Conservation (phyloP, 345 rosid genomes). For the Kandelia obovata region DNA sequence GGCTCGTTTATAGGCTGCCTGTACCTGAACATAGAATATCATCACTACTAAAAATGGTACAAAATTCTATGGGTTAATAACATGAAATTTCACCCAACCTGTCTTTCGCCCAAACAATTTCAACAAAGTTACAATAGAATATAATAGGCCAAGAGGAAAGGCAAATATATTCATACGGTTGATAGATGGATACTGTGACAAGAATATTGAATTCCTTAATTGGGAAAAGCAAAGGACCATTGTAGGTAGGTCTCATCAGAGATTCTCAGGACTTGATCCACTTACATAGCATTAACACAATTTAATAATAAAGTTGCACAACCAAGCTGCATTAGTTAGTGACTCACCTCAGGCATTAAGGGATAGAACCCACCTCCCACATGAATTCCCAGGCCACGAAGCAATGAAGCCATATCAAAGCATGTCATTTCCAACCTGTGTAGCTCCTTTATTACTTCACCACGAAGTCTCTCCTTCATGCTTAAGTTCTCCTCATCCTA, state of each 20-base stretch:
- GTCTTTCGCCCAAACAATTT: too few relatives aligned
- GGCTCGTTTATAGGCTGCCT: slow-evolving; percentile 68
- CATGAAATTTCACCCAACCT: too few relatives aligned
- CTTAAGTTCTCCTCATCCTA: slow-evolving; percentile 78
- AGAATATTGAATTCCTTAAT: too few relatives aligned
- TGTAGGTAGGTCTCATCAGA: too few relatives aligned
- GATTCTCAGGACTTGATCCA: too few relatives aligned
- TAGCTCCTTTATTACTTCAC: slow-evolving; percentile 60
- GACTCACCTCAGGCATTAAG: slow-evolving; percentile 54
- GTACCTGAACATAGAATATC: slow-evolving; percentile 45
- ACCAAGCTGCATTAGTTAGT: background rate
- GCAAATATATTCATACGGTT: too few relatives aligned
- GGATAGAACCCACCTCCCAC: slow-evolving; percentile 55
- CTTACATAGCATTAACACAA: background rate
- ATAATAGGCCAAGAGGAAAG: too few relatives aligned
- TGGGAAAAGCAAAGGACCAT: too few relatives aligned
- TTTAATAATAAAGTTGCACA: background rate
- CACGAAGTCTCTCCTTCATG: slow-evolving; percentile 62
- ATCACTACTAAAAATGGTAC: background rate
- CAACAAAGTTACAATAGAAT: too few relatives aligned
- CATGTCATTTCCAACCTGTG: slow-evolving; percentile 50
- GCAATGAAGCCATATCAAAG: slow-evolving; percentile 67
- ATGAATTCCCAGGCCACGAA: slow-evolving; percentile 67
- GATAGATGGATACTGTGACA: too few relatives aligned
- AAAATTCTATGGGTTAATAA: background rate